Evolutionary conservation across 164 flowering plant species (phyloP).

Genomic region (Pachysandra terminalis): DNA sequence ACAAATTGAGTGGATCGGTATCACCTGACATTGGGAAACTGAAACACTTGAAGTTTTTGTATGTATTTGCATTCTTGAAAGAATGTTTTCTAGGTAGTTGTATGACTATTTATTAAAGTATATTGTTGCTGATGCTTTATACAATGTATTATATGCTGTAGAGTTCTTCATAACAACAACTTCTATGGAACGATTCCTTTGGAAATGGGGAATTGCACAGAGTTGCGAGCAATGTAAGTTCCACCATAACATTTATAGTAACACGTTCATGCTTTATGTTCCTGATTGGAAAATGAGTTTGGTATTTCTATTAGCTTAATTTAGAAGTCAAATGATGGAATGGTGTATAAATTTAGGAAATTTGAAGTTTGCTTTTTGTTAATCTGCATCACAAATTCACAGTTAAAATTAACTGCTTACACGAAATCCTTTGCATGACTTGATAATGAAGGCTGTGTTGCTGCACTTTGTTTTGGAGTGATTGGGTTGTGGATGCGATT

Average conservation of each 20-base stretch:
- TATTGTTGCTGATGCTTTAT: slow-evolving; percentile 20
- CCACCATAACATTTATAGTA: neutral
- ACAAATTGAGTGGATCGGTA: slow-evolving; percentile 75
- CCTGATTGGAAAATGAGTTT: neutral
- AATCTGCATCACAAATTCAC: neutral
- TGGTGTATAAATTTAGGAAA: neutral
- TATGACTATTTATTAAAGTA: slow-evolving; percentile 1
- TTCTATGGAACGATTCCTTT: slow-evolving; percentile 83
- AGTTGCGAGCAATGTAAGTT: slow-evolving; percentile 76
- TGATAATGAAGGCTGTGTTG: neutral
- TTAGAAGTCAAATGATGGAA: neutral
- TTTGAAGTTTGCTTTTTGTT: neutral
- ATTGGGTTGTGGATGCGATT: too few relatives aligned
- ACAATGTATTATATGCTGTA: slow-evolving; percentile 21
- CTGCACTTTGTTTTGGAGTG: neutral
- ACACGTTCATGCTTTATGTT: neutral
- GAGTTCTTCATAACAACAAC: slow-evolving; percentile 77
- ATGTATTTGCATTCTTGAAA: slow-evolving; percentile 29
- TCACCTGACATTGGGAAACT: slow-evolving; percentile 95
- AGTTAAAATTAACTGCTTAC: neutral
- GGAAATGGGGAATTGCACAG: slow-evolving; percentile 76
- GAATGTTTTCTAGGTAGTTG: slow-evolving; percentile 5
- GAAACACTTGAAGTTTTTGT: slow-evolving; percentile 65
- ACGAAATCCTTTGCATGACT: neutral
- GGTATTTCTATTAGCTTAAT: neutral